Evolutionary conservation across 495 filamentous ascomycete genomes (phyloP).

Genomic region (Lophium mytilinum): DNA sequence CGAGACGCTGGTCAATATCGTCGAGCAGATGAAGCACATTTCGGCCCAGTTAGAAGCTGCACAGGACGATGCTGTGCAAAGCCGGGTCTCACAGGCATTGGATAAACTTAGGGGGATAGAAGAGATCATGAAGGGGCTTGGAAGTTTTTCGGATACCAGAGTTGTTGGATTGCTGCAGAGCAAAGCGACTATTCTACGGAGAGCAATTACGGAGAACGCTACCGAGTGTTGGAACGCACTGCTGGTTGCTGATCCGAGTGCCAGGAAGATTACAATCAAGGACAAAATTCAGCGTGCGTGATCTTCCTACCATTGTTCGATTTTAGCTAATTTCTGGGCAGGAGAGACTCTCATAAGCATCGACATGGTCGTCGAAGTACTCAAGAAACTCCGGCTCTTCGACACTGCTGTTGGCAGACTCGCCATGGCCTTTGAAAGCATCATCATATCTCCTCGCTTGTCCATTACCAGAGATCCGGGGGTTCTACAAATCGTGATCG

Average conservation of each 20-base stretch:
- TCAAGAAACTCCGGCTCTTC: conserved; percentile 26
- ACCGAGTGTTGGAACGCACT: conserved; percentile 35
- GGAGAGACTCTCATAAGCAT: conserved; percentile 16
- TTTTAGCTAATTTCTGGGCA: background rate
- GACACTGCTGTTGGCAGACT: conserved; percentile 24
- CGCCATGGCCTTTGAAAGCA: conserved; percentile 25
- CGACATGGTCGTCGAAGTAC: conserved; percentile 21
- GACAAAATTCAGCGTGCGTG: conserved; percentile 24
- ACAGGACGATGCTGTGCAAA: conserved; percentile 30
- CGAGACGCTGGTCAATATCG: conserved; percentile 51
- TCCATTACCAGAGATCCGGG: conserved; percentile 9
- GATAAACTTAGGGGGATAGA: conserved; percentile 46
- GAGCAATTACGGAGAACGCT: conserved; percentile 26
- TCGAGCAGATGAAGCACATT: conserved; percentile 52
- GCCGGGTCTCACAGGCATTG: conserved; percentile 27
- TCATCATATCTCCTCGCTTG: conserved; percentile 31
- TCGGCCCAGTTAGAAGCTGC: conserved; percentile 35
- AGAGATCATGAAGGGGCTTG: conserved; percentile 27
- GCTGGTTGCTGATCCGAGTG: conserved; percentile 25
- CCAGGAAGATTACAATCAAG: conserved; percentile 21
- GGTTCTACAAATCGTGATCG: conserved; percentile 23
- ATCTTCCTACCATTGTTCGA: background rate
- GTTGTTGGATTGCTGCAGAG: conserved; percentile 30
- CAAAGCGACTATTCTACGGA: conserved; percentile 26
- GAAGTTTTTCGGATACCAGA: conserved; percentile 27